Evolutionary conservation across 441 rosid species (phyloP).

Genomic region (Metrosideros polymorpha): DNA sequence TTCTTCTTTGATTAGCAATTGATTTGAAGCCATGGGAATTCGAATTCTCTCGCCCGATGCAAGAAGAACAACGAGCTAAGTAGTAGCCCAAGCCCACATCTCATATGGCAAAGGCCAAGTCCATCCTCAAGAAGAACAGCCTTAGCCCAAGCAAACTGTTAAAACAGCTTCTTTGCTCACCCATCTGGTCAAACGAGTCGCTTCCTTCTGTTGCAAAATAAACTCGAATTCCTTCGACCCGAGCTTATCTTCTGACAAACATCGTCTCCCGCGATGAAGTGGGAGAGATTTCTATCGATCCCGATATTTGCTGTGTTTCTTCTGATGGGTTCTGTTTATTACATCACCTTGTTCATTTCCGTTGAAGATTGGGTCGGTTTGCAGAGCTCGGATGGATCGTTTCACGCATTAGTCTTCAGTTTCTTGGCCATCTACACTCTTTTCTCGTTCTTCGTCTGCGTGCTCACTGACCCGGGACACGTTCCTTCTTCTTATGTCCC

Average conservation of each 20-base stretch:
- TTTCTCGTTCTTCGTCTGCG: constrained; percentile 41
- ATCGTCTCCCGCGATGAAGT: constrained; percentile 24
- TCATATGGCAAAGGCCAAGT: neutral
- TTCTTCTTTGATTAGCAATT: neutral
- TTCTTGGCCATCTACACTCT: constrained; percentile 38
- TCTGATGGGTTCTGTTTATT: constrained; percentile 53
- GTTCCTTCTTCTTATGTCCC: constrained; percentile 57
- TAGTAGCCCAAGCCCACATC: neutral
- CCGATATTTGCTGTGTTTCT: constrained; percentile 43
- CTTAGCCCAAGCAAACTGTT: neutral
- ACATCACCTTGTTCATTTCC: constrained; percentile 49
- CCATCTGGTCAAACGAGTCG: neutral
- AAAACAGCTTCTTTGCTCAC: neutral
- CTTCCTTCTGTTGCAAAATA: neutral
- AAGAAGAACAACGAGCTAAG: neutral
- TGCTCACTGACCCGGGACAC: constrained; percentile 61
- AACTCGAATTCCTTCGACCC: neutral
- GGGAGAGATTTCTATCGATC: constrained; percentile 42
- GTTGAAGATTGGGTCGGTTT: constrained; percentile 59
- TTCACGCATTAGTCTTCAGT: constrained; percentile 44
- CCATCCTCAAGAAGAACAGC: neutral
- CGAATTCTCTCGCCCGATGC: neutral
- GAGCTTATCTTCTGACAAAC: neutral
- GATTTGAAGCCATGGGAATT: neutral
- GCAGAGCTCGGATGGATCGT: constrained; percentile 50